Conservation (phyloP, 148 eudicot species). For the Camellia japonica region DNA sequence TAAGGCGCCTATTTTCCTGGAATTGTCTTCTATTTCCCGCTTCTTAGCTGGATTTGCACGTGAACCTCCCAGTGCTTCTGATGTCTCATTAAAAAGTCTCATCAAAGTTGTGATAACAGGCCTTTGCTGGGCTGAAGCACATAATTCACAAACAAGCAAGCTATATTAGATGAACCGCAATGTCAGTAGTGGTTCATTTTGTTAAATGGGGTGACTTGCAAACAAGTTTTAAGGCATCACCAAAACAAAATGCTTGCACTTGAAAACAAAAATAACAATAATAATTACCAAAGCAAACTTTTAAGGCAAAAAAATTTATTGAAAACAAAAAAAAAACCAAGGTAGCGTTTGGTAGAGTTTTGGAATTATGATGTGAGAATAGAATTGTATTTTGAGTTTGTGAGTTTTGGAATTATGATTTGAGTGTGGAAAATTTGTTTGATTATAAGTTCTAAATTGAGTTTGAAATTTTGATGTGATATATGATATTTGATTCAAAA, state of each 20-base stretch:
- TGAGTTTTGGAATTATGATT: too few relatives aligned
- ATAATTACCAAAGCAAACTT: too few relatives aligned
- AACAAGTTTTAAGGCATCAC: neutral
- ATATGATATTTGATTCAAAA: too few relatives aligned
- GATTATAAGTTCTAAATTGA: too few relatives aligned
- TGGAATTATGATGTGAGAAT: too few relatives aligned
- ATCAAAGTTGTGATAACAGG: conserved; percentile 81
- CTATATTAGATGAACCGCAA: neutral
- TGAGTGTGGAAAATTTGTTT: too few relatives aligned
- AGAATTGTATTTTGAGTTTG: too few relatives aligned
- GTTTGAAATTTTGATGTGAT: too few relatives aligned
- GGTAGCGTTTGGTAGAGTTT: too few relatives aligned
- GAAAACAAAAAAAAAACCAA: too few relatives aligned
- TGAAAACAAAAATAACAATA: neutral
- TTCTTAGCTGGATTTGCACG: conserved; percentile 72
- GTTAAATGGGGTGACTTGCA: neutral
- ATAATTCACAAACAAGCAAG: conserved; percentile 14
- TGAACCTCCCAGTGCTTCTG: conserved; percentile 78
- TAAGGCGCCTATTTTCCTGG: conserved; percentile 80
- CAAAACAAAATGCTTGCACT: neutral
- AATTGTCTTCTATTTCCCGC: conserved; percentile 91
- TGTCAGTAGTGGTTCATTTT: neutral
- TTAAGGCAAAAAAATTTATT: too few relatives aligned
- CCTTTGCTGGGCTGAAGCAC: conserved; percentile 70
- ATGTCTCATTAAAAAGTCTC: conserved; percentile 83